phyloP scores from a whole-genome alignment of 495 filamentous ascomycete genomes.

The Emericellopsis terricola region DNA sequence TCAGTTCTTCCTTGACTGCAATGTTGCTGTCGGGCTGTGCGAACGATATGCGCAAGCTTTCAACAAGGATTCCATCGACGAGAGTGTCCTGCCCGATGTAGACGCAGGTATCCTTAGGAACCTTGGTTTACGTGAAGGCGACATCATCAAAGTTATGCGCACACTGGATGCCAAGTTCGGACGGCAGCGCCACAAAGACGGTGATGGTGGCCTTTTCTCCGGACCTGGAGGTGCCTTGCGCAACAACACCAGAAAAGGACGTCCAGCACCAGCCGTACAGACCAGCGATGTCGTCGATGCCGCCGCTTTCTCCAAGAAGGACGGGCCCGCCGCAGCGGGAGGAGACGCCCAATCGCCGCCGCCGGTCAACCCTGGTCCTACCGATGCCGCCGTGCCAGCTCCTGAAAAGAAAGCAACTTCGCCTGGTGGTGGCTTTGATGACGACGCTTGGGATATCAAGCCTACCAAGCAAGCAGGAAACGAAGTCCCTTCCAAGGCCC shows the following conservation, averaged over 20 bases:
- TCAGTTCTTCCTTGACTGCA: constrained; percentile 87
- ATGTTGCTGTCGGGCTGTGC: constrained; percentile 78
- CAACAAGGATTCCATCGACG: constrained; percentile 81
- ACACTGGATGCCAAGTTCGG: constrained; percentile 66
- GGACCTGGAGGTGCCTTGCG: constrained; percentile 73
- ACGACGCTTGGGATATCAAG: constrained; percentile 95
- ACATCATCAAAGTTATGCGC: constrained; percentile 89
- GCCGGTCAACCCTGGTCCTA: constrained; percentile 20
- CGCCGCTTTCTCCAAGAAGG: constrained; percentile 56
- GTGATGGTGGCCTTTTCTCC: constrained; percentile 64
- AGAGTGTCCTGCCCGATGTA: constrained; percentile 75
- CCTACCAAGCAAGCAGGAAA: constrained; percentile 57
- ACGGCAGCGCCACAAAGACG: constrained; percentile 40
- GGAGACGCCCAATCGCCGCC: constrained; percentile 24
- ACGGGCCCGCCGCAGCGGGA: constrained; percentile 21
- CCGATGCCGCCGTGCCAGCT: constrained; percentile 18
- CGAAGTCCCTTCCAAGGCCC: constrained; percentile 13
- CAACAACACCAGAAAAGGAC: constrained; percentile 90
- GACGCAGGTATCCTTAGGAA: constrained; percentile 64
- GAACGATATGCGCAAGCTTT: constrained; percentile 88
- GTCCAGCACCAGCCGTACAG: constrained; percentile 69
- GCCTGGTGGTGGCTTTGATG: constrained; percentile 62
- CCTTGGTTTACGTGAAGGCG: constrained; percentile 82
- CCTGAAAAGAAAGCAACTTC: constrained; percentile 25
- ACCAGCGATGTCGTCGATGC: constrained; percentile 74